Evolutionary conservation across 345 rosid species (phyloP).

Genomic region (Eucalyptus coolabah): DNA sequence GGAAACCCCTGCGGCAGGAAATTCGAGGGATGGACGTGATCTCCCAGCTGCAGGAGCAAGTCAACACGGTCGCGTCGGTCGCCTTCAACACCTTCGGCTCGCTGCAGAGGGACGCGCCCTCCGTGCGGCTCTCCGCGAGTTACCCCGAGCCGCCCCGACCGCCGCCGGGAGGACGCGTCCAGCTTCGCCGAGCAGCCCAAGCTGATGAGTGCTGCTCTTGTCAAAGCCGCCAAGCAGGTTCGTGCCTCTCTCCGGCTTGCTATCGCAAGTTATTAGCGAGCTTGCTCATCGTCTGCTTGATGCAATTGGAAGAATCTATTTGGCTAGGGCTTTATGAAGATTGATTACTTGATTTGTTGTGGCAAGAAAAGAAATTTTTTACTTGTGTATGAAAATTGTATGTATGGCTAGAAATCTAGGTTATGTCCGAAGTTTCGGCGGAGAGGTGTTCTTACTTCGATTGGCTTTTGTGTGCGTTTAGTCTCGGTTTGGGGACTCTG

Average conservation of each 20-base stretch:
- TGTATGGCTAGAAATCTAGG: neutral
- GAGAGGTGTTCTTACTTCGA: neutral
- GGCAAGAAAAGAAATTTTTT: neutral
- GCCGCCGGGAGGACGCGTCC: constrained; percentile 32
- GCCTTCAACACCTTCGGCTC: constrained; percentile 80
- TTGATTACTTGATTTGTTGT: neutral
- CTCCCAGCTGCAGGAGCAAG: constrained; percentile 93
- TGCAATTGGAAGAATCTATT: neutral
- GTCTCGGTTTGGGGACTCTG: neutral
- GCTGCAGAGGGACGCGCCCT: constrained; percentile 79
- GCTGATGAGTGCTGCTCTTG: constrained; percentile 68
- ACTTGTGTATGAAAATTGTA: neutral
- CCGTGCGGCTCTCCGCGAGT: constrained; percentile 64
- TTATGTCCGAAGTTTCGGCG: neutral
- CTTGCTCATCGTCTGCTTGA: neutral
- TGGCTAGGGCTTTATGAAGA: neutral
- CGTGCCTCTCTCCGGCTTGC: neutral
- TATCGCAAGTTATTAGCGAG: neutral
- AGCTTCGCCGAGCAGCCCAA: constrained; percentile 61
- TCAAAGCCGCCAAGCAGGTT: constrained; percentile 95
- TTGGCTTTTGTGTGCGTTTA: neutral
- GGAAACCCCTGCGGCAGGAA: neutral
- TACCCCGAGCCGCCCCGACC: constrained; percentile 74
- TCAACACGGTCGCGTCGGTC: constrained; percentile 53
- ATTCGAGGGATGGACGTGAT: constrained; percentile 62